Conservation (phyloP, 495 filamentous ascomycete genomes). For the Tuber microsphaerosporum region DNA sequence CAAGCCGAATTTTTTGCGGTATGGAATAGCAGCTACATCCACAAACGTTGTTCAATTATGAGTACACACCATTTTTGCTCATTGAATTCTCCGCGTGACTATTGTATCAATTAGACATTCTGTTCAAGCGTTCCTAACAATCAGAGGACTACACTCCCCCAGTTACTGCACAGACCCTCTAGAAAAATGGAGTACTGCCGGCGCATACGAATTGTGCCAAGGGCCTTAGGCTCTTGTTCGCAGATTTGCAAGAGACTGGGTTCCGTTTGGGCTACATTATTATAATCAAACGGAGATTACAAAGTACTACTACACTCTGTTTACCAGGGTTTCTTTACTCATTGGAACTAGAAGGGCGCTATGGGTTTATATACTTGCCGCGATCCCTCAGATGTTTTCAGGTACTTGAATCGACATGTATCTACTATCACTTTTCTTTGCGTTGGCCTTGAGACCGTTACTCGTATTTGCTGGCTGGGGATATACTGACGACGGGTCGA, state of each 20-base stretch:
- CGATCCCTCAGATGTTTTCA: neutral
- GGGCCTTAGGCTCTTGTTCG: neutral
- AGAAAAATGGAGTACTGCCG: neutral
- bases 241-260: neutral
- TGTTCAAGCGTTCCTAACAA: neutral
- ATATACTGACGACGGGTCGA: constrained; percentile 20
- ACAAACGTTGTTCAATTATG: no score
- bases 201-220: neutral
- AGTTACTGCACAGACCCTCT: neutral
- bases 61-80: neutral
- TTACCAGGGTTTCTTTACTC: neutral
- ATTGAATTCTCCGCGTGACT: neutral
- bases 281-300: no score
- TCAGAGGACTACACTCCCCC: neutral
- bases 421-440: constrained; percentile 13
- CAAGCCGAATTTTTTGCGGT: no score
- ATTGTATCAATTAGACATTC: neutral
- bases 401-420: constrained; percentile 6
- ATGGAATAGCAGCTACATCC: no score
- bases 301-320: neutral
- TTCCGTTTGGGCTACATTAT: neutral
- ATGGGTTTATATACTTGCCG: neutral
- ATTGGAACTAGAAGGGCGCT: neutral
- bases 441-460: constrained; percentile 18
- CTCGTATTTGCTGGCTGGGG: constrained; percentile 27